Conservation (phyloP, 2,329 filamentous ascomycete genomes). For the Mycogone perniciosa region DNA sequence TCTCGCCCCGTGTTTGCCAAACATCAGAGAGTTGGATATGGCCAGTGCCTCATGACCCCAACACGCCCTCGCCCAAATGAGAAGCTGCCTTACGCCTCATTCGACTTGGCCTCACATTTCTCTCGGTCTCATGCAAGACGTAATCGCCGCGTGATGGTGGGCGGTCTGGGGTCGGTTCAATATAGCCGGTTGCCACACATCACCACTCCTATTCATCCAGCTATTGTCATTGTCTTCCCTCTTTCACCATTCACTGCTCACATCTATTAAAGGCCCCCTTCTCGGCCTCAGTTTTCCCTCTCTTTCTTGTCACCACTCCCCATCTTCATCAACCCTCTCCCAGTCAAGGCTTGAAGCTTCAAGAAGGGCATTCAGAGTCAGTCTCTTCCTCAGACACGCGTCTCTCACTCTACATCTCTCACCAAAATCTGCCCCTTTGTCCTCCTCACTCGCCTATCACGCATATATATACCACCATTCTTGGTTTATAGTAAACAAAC, state of each 20-base stretch:
- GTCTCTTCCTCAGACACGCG: constrained; percentile 2
- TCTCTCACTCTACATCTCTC: not conserved
- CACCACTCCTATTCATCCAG: constrained; percentile 1
- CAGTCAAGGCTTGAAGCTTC: not conserved
- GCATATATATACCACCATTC: not conserved
- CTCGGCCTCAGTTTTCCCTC: constrained; percentile 6
- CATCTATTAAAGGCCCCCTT: constrained; percentile 12
- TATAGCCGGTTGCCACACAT: constrained; percentile 1
- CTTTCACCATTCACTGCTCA: constrained; percentile 10
- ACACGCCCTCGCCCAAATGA: constrained; percentile 11
- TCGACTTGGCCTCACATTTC: constrained; percentile 10
- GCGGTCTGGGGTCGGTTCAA: constrained; percentile 9
- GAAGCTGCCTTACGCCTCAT: constrained; percentile 8
- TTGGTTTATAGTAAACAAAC: not conserved
- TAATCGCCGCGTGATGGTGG: constrained; percentile 14
- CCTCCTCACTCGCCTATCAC: not conserved
- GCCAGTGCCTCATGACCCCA: constrained; percentile 9
- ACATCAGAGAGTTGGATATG: not conserved
- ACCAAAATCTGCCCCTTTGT: not conserved
- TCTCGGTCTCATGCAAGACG: constrained; percentile 12
- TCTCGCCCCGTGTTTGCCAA: not conserved
- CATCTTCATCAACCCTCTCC: not conserved
- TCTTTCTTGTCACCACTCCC: constrained; percentile 3
- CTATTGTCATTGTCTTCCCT: constrained; percentile 1
- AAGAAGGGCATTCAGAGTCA: constrained; percentile 12